phyloP scores from a whole-genome alignment of 768 basidiomycete genomes.

The Auricularia sp. region DNA sequence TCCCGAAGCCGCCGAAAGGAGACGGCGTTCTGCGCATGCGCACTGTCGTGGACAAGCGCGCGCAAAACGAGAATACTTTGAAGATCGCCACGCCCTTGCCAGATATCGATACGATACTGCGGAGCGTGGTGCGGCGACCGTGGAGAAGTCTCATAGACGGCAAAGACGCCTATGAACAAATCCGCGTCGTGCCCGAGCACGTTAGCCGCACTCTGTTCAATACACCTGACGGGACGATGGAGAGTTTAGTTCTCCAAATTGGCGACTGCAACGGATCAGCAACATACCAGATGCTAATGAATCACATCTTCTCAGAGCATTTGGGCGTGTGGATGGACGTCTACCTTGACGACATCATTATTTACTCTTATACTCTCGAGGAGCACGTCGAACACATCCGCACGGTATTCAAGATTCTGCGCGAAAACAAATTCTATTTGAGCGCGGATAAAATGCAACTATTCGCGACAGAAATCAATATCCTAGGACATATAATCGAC shows the following conservation, averaged over 20 bases:
- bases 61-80: conserved; percentile 23
- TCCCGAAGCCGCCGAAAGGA: conserved; percentile 17
- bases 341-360: conserved; percentile 27
- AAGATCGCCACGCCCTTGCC: conserved; percentile 20
- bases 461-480: conserved; percentile 1
- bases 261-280: conserved; percentile 26
- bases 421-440: conserved; percentile 27
- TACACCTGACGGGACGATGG: conserved; percentile 36
- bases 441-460: conserved; percentile 26
- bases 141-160: conserved; percentile 20
- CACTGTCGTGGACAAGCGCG: conserved; percentile 17
- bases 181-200: conserved; percentile 15
- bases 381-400: conserved; percentile 23
- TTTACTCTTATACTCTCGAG: conserved; percentile 22
- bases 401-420: conserved; percentile 25
- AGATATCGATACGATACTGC: conserved; percentile 19
- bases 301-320: conserved; percentile 25
- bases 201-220: conserved; percentile 17
- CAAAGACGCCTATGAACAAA: conserved; percentile 25
- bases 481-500: conserved; percentile 12
- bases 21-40: conserved; percentile 14
- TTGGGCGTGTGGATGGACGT: conserved; percentile 26
- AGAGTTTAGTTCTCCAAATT: conserved; percentile 29
- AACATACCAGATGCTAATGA: conserved; percentile 36
- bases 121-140: conserved; percentile 11